Base-by-base conservation (phyloP, 306 rosid species). In the Biancaea sappan region DNA sequence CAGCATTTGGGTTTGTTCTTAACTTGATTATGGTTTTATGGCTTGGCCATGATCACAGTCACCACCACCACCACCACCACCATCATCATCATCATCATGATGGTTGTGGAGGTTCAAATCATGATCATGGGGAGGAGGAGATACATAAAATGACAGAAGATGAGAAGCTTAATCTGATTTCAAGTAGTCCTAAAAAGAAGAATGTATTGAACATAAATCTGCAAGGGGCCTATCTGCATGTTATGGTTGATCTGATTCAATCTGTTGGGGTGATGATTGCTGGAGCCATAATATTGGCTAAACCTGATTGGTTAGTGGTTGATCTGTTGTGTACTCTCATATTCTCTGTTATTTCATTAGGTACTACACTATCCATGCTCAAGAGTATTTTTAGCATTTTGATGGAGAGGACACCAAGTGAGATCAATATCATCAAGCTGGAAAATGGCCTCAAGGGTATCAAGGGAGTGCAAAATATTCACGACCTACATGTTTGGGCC, bases 171-270 rank as follows among this genome's bases (percentile, higher is more conserved):
- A 63, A 61, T 51, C 75, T 89, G 83, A 82, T 77, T 40, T 66
- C 92, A 13, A 66, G 56, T 47, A 59, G 72, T 71, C 80, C 81
- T 18, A 74, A 19, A 54, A 84, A 79, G 43, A 61, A 25, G 28
- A 82, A 50, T 69, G 68, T 22, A 4, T 63, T 79, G 68, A 85
- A 89, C 90, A 88, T 94, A 77, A 94, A 94, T 75, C 31, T 94
- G 31, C 92, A 92, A 80, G 99, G 99, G 37, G 99, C 99, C 16
- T 92, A 94, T 84, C 79, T 94, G 74, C 99, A 94, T 86, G 93
- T 90, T 24, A 81, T 92, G 72, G 77, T 91, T 6, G 99, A 94
- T 84, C 78, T 94, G 95, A 90, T 94, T 74, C 99, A 94, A 77
- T 92, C 97, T 52, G 24, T 90, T 14, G 99, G 99, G 61, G 99